Base-by-base conservation (phyloP, 2,329 filamentous ascomycete species). In the Grosmannia penicillata region DNA sequence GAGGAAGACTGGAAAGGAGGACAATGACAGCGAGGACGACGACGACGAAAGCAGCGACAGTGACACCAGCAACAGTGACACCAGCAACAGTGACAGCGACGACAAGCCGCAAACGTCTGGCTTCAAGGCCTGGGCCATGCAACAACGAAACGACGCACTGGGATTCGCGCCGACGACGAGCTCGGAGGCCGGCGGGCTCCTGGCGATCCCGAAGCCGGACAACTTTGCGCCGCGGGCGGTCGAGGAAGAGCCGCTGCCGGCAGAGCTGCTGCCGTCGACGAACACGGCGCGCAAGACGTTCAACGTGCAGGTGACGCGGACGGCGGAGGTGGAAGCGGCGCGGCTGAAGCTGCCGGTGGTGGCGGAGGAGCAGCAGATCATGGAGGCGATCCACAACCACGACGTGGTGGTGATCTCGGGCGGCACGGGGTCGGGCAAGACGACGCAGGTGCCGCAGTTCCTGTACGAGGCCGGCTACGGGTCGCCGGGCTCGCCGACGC, bases 371-470 rank as follows among this genome's bases (percentile, higher is more conserved):
- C 91, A 98, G 54, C 86, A 81, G 51, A 87, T 98, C 23, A 96
- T 98, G 87, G 91, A 98, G 58, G 86, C 87, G 1, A 85, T 98
- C 35, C 81, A 95, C 57, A 89, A 89, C 53, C 82, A 95, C 54
- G 73, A 89, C 37, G 77, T 85, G 4, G 82, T 95, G 1, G 81
- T 98, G 10, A 75, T 98, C 8, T 95, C 89, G 61, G 91, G 91
- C 58, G 81, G 86, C 13, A 98, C 93, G 25, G 91, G 91, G 58
- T 95, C 86, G 45, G 91, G 91, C 55, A 98, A 98, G 59, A 98
- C 93, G 0, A 98, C 91, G 0, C 91, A 98, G 56, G 74, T 98
- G 8, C 93, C 93, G 1, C 91, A 98, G 52, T 98, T 98, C 52
- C 66, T 98, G 23, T 94, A 82, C 49, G 91, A 98, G 62, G 79